Percentiles rank a stretch among this genome's conserved stretches.
Conservation (phyloP, 2,329 filamentous ascomycete species). For the Pestalotiopsis sp. region DNA sequence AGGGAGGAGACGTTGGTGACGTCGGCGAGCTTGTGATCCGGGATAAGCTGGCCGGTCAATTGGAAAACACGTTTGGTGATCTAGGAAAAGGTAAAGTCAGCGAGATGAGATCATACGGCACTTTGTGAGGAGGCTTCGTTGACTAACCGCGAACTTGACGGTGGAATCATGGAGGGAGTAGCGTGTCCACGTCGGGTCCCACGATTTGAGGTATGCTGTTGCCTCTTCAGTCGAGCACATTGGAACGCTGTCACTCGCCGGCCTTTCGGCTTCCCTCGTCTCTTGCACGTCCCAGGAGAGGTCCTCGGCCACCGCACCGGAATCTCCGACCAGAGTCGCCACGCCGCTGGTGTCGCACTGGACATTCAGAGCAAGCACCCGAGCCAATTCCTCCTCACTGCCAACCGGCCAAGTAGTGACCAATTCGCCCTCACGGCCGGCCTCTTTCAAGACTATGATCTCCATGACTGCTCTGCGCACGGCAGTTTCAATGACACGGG, state of each 20-base stretch:
- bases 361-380: constrained; percentile 39
- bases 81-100: constrained; percentile 49
- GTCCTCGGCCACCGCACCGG: constrained; percentile 33
- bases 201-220: constrained; percentile 43
- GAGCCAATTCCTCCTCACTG: constrained; percentile 35
- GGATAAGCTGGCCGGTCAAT: constrained; percentile 75
- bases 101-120: neutral
- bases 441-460: constrained; percentile 46
- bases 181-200: constrained; percentile 60
- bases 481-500: constrained; percentile 47
- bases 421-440: constrained; percentile 25
- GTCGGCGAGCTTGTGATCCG: constrained; percentile 68
- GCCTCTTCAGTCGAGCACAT: constrained; percentile 41
- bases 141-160: constrained; percentile 75
- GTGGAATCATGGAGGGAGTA: constrained; percentile 58
- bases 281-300: constrained; percentile 32
- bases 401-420: constrained; percentile 25
- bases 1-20: constrained; percentile 57
- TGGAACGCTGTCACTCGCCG: neutral
- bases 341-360: constrained; percentile 40
- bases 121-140: neutral
- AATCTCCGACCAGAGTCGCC: constrained; percentile 41
- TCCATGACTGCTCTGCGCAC: constrained; percentile 56
- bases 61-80: constrained; percentile 80
- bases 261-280: constrained; percentile 14